Conservation (phyloP, 169 alveolate species). For the Condylostoma magnum region DNA sequence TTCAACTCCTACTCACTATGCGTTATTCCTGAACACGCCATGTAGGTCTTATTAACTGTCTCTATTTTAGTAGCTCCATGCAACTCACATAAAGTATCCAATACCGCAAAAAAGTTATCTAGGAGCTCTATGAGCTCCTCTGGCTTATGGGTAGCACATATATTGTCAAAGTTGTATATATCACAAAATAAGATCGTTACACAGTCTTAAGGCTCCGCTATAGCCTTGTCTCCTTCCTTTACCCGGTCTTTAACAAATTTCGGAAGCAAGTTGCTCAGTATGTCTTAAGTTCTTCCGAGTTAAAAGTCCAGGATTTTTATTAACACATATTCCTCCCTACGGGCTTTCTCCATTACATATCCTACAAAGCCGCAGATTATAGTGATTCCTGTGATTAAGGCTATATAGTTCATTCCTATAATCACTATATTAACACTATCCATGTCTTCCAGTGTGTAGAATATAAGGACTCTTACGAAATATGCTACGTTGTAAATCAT, state of each 20-base stretch:
- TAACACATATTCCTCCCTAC: not conserved
- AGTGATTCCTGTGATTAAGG: not conserved
- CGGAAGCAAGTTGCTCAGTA: not conserved
- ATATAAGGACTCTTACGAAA: too few species aligned
- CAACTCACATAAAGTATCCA: constrained; percentile 68
- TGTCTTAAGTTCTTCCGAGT: not conserved
- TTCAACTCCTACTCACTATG: constrained; percentile 46
- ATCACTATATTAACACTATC: too few species aligned
- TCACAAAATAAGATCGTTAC: constrained; percentile 1
- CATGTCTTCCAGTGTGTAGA: too few species aligned
- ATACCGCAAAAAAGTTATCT: constrained; percentile 70
- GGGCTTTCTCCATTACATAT: not conserved
- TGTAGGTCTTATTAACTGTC: constrained; percentile 58
- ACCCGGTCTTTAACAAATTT: not conserved
- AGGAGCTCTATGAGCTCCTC: constrained; percentile 40
- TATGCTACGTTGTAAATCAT: not conserved
- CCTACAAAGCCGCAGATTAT: not conserved
- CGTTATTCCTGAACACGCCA: constrained; percentile 84
- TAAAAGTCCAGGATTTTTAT: too few species aligned
- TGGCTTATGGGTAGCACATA: not conserved
- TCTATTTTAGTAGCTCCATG: constrained; percentile 46
- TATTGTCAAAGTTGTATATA: not conserved
- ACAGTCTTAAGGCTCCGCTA: not conserved
- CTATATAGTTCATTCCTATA: not conserved
- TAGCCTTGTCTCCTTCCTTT: not conserved